phyloP scores from a whole-genome alignment of 768 basidiomycete genomes.

The Tricholoma furcatifolium region DNA sequence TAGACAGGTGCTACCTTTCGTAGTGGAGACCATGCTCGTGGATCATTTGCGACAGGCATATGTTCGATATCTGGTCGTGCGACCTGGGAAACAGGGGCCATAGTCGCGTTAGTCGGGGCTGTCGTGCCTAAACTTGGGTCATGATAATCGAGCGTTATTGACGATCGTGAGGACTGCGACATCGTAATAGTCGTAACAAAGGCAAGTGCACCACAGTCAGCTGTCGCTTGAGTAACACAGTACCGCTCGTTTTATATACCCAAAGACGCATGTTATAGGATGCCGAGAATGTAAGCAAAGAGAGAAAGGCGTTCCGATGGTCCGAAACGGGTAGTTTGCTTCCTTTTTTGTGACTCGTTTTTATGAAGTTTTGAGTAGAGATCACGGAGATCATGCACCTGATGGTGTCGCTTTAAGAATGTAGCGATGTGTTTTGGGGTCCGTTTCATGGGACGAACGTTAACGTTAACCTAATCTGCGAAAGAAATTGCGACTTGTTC shows the following conservation, averaged over 20 bases:
- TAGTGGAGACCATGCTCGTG: slow-evolving; percentile 52
- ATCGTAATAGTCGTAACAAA: background rate
- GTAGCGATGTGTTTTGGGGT: no score
- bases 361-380: no score
- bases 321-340: no score
- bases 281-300: no score
- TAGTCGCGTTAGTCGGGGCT: background rate
- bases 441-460: no score
- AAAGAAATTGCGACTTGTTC: no score
- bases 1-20: slow-evolving; percentile 45
- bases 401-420: no score
- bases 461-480: no score
- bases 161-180: slow-evolving; percentile 11
- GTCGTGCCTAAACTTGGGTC: slow-evolving; percentile 1
- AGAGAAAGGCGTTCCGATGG: no score
- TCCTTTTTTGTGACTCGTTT: no score
- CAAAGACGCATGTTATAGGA: background rate
- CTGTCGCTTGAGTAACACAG: background rate
- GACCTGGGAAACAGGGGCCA: background rate
- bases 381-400: no score
- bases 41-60: slow-evolving; percentile 57
- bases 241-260: slow-evolving; percentile 9
- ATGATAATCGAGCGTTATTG: slow-evolving; percentile 5
- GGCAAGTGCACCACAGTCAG: background rate
- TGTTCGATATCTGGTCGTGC: slow-evolving; percentile 46